Evolutionary conservation across 805 yeast genomes (phyloP).

Genomic region (Ogataea populi-albae): DNA sequence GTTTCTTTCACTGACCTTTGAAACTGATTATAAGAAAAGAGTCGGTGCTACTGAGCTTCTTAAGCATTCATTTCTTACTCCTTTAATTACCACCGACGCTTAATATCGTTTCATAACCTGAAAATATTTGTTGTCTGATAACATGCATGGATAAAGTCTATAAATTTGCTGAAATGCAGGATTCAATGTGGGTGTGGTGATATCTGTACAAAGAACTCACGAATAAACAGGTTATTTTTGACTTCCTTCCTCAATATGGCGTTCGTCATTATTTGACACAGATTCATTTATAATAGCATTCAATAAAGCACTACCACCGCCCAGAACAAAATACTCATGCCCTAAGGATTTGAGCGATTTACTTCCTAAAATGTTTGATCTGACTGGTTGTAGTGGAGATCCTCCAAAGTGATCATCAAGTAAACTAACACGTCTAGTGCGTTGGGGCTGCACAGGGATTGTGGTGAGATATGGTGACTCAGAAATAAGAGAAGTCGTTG

Average conservation of each 20-base stretch:
- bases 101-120: slow-evolving; percentile 2
- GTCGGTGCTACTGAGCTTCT: slow-evolving; percentile 71
- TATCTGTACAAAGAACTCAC: too few relatives aligned
- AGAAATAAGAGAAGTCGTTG: too few relatives aligned
- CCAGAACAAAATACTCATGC: slow-evolving; percentile 23
- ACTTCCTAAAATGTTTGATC: slow-evolving; percentile 7
- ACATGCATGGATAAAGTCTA: too few relatives aligned
- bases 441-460: not conserved
- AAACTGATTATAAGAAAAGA: slow-evolving; percentile 67
- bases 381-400: slow-evolving; percentile 8
- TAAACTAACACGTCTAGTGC: slow-evolving; percentile 17
- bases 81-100: slow-evolving; percentile 41
- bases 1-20: slow-evolving; percentile 67
- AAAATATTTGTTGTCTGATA: too few relatives aligned
- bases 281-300: slow-evolving; percentile 15
- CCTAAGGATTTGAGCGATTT: slow-evolving; percentile 13
- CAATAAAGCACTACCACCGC: slow-evolving; percentile 21
- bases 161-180: too few relatives aligned
- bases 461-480: not conserved
- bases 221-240: too few relatives aligned
- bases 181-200: too few relatives aligned
- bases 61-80: slow-evolving; percentile 58
- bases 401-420: slow-evolving; percentile 6
- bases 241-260: too few relatives aligned
- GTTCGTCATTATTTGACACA: too few relatives aligned